A percentile compares a stretch with the other conserved stretches of the same genome.
Evolutionary conservation across 257 asterid species (phyloP).

Genomic region (Jaltomata sinuosa): DNA sequence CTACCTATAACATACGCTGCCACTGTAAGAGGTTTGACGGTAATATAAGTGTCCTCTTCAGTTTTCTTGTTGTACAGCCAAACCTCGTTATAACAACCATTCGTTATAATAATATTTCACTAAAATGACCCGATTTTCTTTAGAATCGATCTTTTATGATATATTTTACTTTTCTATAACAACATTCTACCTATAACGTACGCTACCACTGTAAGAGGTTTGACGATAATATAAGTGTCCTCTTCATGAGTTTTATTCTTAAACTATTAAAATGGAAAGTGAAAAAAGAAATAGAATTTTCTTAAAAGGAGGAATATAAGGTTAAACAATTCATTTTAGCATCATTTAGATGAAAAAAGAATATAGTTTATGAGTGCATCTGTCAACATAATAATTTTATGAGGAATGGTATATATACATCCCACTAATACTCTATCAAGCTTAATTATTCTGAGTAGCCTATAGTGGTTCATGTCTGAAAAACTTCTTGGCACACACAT

Average conservation of each 20-base stretch:
- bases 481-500: not conserved
- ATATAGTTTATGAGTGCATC: slow-evolving; percentile 32
- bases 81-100: no score
- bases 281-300: not conserved
- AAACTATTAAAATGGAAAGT: not conserved
- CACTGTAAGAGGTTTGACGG: no score
- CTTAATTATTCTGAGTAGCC: not conserved
- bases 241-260: not conserved
- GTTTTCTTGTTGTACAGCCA: no score
- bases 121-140: no score
- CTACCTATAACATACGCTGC: not conserved
- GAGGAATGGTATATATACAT: slow-evolving; percentile 37
- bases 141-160: no score
- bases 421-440: slow-evolving; percentile 19
- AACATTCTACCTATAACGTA: no score
- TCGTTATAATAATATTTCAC: no score
- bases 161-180: no score
- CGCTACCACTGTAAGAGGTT: no score
- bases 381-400: slow-evolving; percentile 15
- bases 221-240: not conserved
- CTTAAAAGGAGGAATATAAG: not conserved
- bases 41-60: no score
- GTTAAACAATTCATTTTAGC: slow-evolving; percentile 3
- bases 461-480: not conserved
- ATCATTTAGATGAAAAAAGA: slow-evolving; percentile 20